Base-by-base conservation (phyloP, 2,329 filamentous ascomycete genomes). In the Mycocentrospora acerina region DNA sequence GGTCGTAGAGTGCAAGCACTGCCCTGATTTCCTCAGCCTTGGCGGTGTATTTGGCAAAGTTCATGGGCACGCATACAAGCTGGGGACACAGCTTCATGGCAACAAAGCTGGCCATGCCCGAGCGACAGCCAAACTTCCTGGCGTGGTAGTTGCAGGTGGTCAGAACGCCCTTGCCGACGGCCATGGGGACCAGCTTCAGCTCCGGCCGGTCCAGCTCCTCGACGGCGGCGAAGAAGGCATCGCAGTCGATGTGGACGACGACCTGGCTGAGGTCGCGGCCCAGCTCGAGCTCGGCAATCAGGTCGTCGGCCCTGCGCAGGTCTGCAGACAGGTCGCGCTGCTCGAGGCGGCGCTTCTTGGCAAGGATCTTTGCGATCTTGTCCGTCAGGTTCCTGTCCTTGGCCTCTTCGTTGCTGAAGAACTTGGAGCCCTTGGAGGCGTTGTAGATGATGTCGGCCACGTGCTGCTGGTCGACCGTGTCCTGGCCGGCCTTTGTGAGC, bases 371-470 rank as follows among this genome's bases (percentile, higher is more conserved):
- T 36, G 84, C 81, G 55, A 97, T 96, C 67, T 95, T 96, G 39
- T 83, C 76, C 0, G 91, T 96, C 14, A 97, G 78, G 29, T 80
- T 77, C 57, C 85, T 85, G 71, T 97, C 91, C 55, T 84, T 85
- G 40, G 72, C 77, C 63, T 95, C 86, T 67, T 98, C 93, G 43
- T 90, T 88, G 53, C 85, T 88, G 77, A 97, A 98, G 72, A 85
- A 98, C 65, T 95, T 96, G 52, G 89, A 95, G 32, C 93, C 93
- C 64, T 94, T 96, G 12, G 90, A 96, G 9, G 90, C 90, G 66
- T 95, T 89, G 71, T 96, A 97, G 44, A 98, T 98, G 53, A 97
- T 85, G 56, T 97, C 90, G 2, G 90, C 94, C 33, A 98, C 90
- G 73, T 93, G 95, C 48, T 79, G 79, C 70, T 97, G 93, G 58